These are phyloP conservation scores for Trichoderma atroviride DNA, from an alignment of 2,329 filamentous ascomycete genomes.

Conservation along the genomic window DNA sequence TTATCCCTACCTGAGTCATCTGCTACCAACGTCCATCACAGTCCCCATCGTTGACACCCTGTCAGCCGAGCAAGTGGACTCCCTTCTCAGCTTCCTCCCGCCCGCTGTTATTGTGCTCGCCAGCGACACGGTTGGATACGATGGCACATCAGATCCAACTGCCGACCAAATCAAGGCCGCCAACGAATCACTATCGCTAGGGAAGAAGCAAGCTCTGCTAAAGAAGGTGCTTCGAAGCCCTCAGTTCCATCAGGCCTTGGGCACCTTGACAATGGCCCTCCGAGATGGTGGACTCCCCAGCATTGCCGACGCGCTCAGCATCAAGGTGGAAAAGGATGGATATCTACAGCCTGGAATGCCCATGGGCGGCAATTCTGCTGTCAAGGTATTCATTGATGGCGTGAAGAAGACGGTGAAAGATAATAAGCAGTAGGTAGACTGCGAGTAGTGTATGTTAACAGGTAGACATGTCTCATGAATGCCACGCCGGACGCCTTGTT, in stretches of 20 bases:
- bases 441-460: neutral
- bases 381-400: conserved; percentile 89
- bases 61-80: conserved; percentile 68
- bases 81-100: conserved; percentile 76
- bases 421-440: conserved; percentile 38
- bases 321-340: conserved; percentile 83
- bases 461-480: neutral
- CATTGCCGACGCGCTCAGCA: conserved; percentile 80
- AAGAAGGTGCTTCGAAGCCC: conserved; percentile 83
- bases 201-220: conserved; percentile 79
- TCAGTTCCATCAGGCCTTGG: conserved; percentile 85
- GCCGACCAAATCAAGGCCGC: conserved; percentile 71
- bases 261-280: conserved; percentile 82
- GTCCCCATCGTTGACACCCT: conserved; percentile 72
- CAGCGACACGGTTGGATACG: conserved; percentile 61
- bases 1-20: conserved; percentile 83
- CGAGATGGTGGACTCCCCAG: conserved; percentile 88
- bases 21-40: conserved; percentile 77
- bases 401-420: conserved; percentile 78
- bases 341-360: conserved; percentile 79
- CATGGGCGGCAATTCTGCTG: conserved; percentile 82
- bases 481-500: neutral
- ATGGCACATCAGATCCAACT: conserved; percentile 65
- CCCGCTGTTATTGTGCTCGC: conserved; percentile 76
- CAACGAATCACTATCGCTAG: conserved; percentile 69